These are phyloP conservation scores for Kalmanozyma brasiliensis DNA, from an alignment of 1,284 basidiomycete species.

Conservation along the genomic window DNA sequence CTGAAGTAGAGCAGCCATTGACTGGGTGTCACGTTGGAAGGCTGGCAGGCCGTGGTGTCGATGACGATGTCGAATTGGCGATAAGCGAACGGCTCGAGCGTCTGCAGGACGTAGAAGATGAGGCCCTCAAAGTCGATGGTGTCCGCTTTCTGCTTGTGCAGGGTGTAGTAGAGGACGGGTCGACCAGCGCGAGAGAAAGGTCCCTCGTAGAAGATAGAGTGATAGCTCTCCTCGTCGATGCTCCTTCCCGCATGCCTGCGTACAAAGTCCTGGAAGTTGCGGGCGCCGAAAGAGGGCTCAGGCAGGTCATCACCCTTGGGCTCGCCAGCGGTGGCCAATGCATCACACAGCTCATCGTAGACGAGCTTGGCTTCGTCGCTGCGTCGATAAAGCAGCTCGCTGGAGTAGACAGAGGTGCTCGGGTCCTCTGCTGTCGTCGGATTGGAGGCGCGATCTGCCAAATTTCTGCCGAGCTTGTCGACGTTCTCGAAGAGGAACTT, in stretches of 20 bases:
- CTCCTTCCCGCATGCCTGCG: slow-evolving; percentile 54
- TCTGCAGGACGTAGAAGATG: slow-evolving; percentile 69
- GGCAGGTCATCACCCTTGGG: slow-evolving; percentile 40
- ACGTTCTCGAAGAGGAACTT: slow-evolving; percentile 59
- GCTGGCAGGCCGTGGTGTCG: slow-evolving; percentile 52
- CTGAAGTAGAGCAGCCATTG: slow-evolving; percentile 62
- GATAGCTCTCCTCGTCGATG: slow-evolving; percentile 54
- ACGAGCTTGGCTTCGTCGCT: slow-evolving; percentile 22
- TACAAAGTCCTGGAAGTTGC: slow-evolving; percentile 56
- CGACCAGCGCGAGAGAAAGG: slow-evolving; percentile 64
- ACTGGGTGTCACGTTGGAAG: slow-evolving; percentile 48
- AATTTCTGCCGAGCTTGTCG: slow-evolving; percentile 58
- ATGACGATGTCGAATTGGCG: slow-evolving; percentile 56
- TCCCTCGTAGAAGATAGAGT: slow-evolving; percentile 56
- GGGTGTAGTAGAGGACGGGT: slow-evolving; percentile 70
- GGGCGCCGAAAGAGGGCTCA: slow-evolving; percentile 29
- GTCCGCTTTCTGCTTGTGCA: slow-evolving; percentile 78
- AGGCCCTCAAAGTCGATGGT: slow-evolving; percentile 85
- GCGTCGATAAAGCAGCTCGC: slow-evolving; percentile 6
- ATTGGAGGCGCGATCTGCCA: slow-evolving; percentile 34
- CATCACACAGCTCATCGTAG: slow-evolving; percentile 56
- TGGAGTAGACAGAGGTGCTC: slow-evolving; percentile 5
- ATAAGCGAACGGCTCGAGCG: slow-evolving; percentile 42
- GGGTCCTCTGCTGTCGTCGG: slow-evolving; percentile 1
- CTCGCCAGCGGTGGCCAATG: slow-evolving; percentile 50